A percentile compares a stretch with the other conserved stretches of the same genome.
These are phyloP conservation scores for Aspergillus ruber DNA, from an alignment of 2,329 filamentous ascomycete species.

Conservation along the genomic window DNA sequence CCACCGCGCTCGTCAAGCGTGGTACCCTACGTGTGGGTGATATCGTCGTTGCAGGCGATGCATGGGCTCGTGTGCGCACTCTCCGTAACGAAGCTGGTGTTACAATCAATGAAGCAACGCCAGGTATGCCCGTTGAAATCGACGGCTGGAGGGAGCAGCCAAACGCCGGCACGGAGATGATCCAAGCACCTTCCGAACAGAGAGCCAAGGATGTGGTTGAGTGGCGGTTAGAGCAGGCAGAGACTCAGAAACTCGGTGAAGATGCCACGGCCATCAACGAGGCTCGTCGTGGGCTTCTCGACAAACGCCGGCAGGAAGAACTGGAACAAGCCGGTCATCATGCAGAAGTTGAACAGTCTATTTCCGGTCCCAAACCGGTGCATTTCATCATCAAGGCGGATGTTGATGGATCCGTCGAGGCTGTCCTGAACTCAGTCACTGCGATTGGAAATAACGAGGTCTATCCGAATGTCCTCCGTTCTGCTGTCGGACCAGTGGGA, in stretches of 20 bases:
- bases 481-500: constrained; percentile 67
- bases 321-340: constrained; percentile 29
- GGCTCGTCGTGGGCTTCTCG: constrained; percentile 54
- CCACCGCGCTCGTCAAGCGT: constrained; percentile 80
- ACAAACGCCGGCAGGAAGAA: constrained; percentile 35
- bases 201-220: constrained; percentile 71
- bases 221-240: constrained; percentile 65
- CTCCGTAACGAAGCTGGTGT: constrained; percentile 79
- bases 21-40: constrained; percentile 78
- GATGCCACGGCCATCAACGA: constrained; percentile 76
- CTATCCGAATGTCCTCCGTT: constrained; percentile 66
- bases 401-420: constrained; percentile 89
- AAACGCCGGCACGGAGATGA: constrained; percentile 74
- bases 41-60: constrained; percentile 77
- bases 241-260: constrained; percentile 57
- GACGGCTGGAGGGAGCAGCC: constrained; percentile 92
- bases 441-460: constrained; percentile 82
- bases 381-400: constrained; percentile 89
- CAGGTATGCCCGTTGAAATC: constrained; percentile 85
- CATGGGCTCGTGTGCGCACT: constrained; percentile 79
- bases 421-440: constrained; percentile 69
- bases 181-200: constrained; percentile 74
- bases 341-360: constrained; percentile 30
- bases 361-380: constrained; percentile 50
- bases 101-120: constrained; percentile 65